Percentiles rank a stretch among this genome's conserved stretches.
phyloP scores from a whole-genome alignment of 768 basidiomycete genomes.

The Psilocybe subaeruginosa region DNA sequence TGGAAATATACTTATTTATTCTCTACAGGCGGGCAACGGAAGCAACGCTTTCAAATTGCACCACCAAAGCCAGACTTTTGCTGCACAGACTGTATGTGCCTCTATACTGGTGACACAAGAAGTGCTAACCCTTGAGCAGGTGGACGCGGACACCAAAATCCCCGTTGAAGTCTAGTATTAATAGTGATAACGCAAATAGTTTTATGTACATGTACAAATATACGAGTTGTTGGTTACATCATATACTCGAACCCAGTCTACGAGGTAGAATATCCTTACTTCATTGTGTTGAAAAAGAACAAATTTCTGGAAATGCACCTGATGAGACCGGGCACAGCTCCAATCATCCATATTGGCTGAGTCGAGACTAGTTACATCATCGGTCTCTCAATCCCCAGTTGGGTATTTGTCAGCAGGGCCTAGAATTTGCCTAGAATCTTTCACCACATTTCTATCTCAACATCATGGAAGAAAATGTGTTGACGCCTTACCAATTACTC shows the following conservation, averaged over 20 bases:
- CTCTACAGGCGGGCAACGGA: not conserved
- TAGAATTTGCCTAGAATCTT: not conserved
- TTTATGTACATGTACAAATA: not conserved
- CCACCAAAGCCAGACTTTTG: conserved; percentile 23
- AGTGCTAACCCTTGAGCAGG: conserved; percentile 13
- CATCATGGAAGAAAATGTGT: conserved; percentile 1
- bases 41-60: conserved; percentile 26
- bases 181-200: not conserved
- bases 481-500: conserved; percentile 38
- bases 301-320: too few relatives aligned
- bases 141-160: conserved; percentile 13
- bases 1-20: not conserved
- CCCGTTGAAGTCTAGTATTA: not conserved
- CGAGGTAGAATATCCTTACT: too few relatives aligned
- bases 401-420: not conserved
- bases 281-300: too few relatives aligned
- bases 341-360: too few relatives aligned
- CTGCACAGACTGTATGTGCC: conserved; percentile 17
- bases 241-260: too few relatives aligned
- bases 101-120: conserved; percentile 1
- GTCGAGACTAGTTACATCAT: not conserved
- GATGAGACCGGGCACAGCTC: too few relatives aligned
- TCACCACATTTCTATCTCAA: not conserved
- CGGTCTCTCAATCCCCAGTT: not conserved
- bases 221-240: not conserved